A percentile compares a stretch with the other conserved stretches of the same genome.
Conservation (phyloP, 257 asterid species). For the Ballota nigra region DNA sequence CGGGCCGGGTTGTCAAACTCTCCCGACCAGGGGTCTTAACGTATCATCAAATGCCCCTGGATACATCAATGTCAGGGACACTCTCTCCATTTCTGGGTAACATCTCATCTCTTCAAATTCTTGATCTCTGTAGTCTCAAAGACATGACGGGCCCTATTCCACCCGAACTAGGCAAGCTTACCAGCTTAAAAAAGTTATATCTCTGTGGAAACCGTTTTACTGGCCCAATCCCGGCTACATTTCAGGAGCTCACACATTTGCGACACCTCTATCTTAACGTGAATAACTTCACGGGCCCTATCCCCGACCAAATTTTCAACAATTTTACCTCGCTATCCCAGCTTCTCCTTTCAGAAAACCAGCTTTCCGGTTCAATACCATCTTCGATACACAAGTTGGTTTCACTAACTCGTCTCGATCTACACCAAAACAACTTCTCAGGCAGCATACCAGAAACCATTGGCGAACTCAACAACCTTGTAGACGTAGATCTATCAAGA, state of each 20-base stretch:
- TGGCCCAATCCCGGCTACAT: slow-evolving; percentile 43
- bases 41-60: no score
- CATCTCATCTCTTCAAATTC: no score
- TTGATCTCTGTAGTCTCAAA: no score
- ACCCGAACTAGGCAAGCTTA: no score
- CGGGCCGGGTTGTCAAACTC: no score
- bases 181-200: not conserved
- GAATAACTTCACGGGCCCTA: slow-evolving; percentile 43
- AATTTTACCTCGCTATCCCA: slow-evolving; percentile 29
- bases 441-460: no score
- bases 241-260: slow-evolving; percentile 28
- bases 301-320: slow-evolving; percentile 37
- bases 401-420: slow-evolving; percentile 36
- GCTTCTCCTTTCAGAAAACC: slow-evolving; percentile 43
- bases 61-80: no score
- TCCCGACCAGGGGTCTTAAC: no score
- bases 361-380: slow-evolving; percentile 50
- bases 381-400: slow-evolving; percentile 38
- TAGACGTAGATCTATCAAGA: no score
- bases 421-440: slow-evolving; percentile 45
- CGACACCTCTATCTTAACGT: slow-evolving; percentile 27
- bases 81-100: no score
- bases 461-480: no score
- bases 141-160: no score
- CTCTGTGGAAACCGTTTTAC: slow-evolving; percentile 43